Evolutionary conservation across 352 stramenopile genomes (phyloP).

Genomic region (Phytophthora pisi): DNA sequence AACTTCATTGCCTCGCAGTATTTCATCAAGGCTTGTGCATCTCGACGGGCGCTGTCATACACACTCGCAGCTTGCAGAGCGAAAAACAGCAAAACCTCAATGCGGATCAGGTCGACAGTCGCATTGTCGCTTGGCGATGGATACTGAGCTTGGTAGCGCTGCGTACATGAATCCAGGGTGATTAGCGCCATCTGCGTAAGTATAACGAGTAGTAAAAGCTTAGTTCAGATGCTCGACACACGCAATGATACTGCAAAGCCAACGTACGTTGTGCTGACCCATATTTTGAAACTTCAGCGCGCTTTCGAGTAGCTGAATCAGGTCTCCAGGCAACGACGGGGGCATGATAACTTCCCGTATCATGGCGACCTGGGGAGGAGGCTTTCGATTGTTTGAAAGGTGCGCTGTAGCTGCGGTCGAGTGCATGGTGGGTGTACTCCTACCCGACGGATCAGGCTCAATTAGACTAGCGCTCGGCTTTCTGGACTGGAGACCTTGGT

Average conservation of each 20-base stretch:
- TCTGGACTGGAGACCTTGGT: slow-evolving; percentile 12
- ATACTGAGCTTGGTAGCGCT: slow-evolving; percentile 37
- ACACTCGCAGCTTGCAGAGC: slow-evolving; percentile 55
- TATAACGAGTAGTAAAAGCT: not conserved
- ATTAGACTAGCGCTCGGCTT: slow-evolving; percentile 10
- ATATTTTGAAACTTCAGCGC: slow-evolving; percentile 73
- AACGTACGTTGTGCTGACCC: slow-evolving; percentile 61
- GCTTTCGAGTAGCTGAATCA: slow-evolving; percentile 58
- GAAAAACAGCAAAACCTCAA: slow-evolving; percentile 62
- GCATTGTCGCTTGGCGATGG: slow-evolving; percentile 2
- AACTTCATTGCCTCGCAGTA: slow-evolving; percentile 61
- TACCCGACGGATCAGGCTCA: slow-evolving; percentile 5
- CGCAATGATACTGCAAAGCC: not conserved
- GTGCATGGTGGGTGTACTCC: not conserved
- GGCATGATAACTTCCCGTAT: slow-evolving; percentile 65
- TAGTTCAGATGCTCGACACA: not conserved
- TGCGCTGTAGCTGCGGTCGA: not conserved
- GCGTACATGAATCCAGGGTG: slow-evolving; percentile 49
- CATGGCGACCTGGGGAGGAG: slow-evolving; percentile 51
- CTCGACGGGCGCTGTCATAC: slow-evolving; percentile 55
- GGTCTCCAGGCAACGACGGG: slow-evolving; percentile 40
- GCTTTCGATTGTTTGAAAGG: slow-evolving; percentile 2
- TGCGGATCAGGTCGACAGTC: slow-evolving; percentile 14
- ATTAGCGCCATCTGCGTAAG: slow-evolving; percentile 62
- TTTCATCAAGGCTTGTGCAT: slow-evolving; percentile 53